Conservation (phyloP, 2,329 filamentous ascomycete species). For the Blumeriella jaapii region DNA sequence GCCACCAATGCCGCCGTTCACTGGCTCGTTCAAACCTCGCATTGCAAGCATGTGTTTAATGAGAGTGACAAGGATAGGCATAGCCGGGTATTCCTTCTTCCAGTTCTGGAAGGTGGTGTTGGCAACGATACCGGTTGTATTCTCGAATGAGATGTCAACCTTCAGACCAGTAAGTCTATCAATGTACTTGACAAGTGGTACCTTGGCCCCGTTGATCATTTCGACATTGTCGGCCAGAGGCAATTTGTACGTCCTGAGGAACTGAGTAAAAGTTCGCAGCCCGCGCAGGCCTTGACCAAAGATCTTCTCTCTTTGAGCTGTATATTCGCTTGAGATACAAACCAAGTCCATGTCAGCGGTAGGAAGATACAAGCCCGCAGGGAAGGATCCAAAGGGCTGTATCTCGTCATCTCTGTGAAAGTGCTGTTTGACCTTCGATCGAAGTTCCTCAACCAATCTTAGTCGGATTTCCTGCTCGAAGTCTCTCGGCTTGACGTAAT, state of each 20-base stretch:
- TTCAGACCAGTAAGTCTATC: conserved; percentile 68
- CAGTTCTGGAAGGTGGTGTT: conserved; percentile 71
- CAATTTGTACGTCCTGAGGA: conserved; percentile 45
- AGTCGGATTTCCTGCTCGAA: conserved; percentile 69
- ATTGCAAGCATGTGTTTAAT: conserved; percentile 91
- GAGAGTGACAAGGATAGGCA: conserved; percentile 76
- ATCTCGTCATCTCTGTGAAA: conserved; percentile 50
- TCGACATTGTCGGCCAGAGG: conserved; percentile 48
- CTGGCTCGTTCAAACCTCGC: conserved; percentile 83
- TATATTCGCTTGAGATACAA: conserved; percentile 52
- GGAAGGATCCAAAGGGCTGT: conserved; percentile 83
- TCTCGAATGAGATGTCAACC: conserved; percentile 93
- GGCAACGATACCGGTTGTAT: conserved; percentile 67
- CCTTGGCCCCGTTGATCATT: conserved; percentile 64
- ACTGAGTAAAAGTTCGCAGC: conserved; percentile 50
- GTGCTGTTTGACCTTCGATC: conserved; percentile 42
- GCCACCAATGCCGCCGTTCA: conserved; percentile 81
- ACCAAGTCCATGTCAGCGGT: conserved; percentile 93
- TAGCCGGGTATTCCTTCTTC: conserved; percentile 68
- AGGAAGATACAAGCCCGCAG: conserved; percentile 63
- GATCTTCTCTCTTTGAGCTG: conserved; percentile 33
- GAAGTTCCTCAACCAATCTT: conserved; percentile 60
- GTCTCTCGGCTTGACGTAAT: conserved; percentile 64
- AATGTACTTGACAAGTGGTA: conserved; percentile 86
- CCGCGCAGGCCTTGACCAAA: conserved; percentile 11